Evolutionary conservation across 345 rosid genomes (phyloP).

Genomic region (Combretum micranthum): DNA sequence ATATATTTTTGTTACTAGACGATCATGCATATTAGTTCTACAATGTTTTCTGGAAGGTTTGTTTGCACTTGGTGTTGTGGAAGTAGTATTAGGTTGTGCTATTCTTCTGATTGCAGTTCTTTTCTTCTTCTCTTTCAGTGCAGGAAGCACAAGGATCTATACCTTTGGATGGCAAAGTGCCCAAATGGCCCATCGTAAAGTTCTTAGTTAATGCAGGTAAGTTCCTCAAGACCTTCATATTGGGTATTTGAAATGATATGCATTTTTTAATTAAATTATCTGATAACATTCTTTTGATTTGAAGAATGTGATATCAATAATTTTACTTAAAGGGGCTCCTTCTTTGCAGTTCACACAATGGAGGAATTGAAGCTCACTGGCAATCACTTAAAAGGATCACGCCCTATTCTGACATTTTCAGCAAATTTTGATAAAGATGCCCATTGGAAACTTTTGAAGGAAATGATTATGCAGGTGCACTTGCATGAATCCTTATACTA

Average conservation of each 20-base stretch:
- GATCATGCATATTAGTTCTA: too few relatives aligned
- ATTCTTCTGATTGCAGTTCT: neutral
- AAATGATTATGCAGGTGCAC: constrained; percentile 68
- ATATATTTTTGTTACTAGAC: too few relatives aligned
- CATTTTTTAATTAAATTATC: neutral
- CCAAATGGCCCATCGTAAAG: constrained; percentile 91
- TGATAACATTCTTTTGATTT: neutral
- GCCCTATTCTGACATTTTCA: constrained; percentile 76
- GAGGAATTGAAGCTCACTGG: constrained; percentile 96
- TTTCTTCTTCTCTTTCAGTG: constrained; percentile 41
- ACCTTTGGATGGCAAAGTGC: constrained; percentile 86
- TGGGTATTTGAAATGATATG: neutral
- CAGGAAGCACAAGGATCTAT: constrained; percentile 89
- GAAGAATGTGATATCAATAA: neutral
- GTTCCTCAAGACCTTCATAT: neutral
- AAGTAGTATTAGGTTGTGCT: neutral
- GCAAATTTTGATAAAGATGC: constrained; percentile 73
- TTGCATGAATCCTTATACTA: neutral
- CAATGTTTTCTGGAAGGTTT: too few relatives aligned
- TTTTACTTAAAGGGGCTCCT: neutral
- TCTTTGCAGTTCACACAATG: constrained; percentile 81
- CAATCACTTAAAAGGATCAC: constrained; percentile 82
- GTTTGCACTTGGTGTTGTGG: too few relatives aligned
- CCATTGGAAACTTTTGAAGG: constrained; percentile 92
- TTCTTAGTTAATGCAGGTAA: constrained; percentile 95